Percentiles rank a stretch among this genome's conserved stretches.
These are phyloP conservation scores for Eucalyptus caleyi DNA, from an alignment of 345 rosid species.

Conservation along the genomic window DNA sequence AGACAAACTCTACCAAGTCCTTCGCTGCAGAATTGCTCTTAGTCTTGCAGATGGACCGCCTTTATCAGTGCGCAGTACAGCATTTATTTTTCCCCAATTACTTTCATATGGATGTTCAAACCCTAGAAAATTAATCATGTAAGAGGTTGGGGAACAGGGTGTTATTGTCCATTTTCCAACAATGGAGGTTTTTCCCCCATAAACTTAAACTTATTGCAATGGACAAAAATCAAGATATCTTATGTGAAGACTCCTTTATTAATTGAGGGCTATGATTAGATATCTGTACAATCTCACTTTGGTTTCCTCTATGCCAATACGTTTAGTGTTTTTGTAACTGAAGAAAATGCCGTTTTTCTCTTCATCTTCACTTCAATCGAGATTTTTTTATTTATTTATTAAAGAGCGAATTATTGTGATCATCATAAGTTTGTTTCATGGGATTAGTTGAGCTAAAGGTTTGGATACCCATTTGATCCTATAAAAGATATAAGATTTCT, in stretches of 20 bases:
- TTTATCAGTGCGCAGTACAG: neutral
- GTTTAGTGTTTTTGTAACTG: neutral
- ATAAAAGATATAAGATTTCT: neutral
- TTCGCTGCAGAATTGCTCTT: neutral
- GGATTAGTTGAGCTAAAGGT: neutral
- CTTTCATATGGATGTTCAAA: neutral
- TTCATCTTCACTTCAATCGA: neutral
- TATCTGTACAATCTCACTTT: neutral
- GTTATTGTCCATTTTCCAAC: neutral
- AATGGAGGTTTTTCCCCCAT: neutral
- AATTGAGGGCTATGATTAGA: neutral
- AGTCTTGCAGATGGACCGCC: neutral
- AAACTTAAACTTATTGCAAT: neutral
- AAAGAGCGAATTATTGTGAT: neutral
- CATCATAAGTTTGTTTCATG: neutral
- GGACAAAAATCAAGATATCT: neutral
- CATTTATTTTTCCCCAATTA: neutral
- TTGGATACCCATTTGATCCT: neutral
- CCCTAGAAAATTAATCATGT: neutral
- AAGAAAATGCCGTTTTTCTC: neutral
- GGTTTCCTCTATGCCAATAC: neutral
- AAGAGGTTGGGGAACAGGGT: neutral
- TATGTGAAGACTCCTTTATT: neutral
- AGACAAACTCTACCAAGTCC: neutral
- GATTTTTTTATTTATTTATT: neutral